Evolutionary conservation across 2,329 filamentous ascomycete species (phyloP).

Genomic region (Calonectria pseudoreteaudii): DNA sequence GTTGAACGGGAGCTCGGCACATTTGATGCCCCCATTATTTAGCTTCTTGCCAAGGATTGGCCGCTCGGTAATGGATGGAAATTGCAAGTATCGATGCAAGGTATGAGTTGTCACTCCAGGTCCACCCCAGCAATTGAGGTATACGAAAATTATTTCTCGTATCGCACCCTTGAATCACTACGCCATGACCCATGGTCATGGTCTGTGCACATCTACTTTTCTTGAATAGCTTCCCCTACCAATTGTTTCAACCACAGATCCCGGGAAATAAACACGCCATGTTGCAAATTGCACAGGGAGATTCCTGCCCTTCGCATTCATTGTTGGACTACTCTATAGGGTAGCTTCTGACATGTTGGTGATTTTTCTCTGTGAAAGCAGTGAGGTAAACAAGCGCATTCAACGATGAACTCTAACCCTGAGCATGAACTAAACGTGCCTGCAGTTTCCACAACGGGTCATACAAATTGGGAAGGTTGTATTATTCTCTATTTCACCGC

Average conservation of each 20-base stretch:
- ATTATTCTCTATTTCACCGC: neutral
- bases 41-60: neutral
- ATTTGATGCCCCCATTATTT: neutral
- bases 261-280: neutral
- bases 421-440: neutral
- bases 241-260: neutral
- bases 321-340: neutral
- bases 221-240: neutral
- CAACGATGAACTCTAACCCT: too few relatives aligned
- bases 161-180: too few relatives aligned
- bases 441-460: neutral
- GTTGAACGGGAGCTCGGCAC: neutral
- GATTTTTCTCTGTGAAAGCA: neutral
- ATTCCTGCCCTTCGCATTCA: neutral
- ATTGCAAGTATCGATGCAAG: neutral
- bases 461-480: neutral
- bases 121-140: too few relatives aligned
- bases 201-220: neutral
- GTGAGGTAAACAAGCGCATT: neutral
- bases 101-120: neutral
- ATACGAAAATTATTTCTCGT: too few relatives aligned
- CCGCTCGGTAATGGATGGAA: neutral
- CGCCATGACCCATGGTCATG: too few relatives aligned
- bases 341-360: neutral
- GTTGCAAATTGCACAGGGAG: neutral